Evolutionary conservation across 768 basidiomycete species (phyloP), one percentile per base, ranked within the genome.

Genomic region (Lentinula detonsa): DNA sequence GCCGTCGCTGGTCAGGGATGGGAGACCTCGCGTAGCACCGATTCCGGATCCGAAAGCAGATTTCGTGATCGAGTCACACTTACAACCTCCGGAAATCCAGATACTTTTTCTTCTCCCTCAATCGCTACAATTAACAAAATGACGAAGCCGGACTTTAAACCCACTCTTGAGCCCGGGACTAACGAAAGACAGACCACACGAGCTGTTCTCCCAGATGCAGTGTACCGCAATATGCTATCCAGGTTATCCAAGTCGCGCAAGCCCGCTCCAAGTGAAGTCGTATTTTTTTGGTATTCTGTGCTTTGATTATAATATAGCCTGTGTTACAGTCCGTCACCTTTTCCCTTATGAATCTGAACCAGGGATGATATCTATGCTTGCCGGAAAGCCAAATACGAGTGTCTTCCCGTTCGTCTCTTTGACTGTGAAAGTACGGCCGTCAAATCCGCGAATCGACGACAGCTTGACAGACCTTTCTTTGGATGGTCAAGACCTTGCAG

Each of bases 371-470:
- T 91, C 89, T 2, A 72, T 94, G 40, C 83, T 95, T 6, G 94
- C 94, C 0, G 96, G 96, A 33, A 93, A 95, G 71, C 95, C 95
- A 5, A 95, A 96, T 68, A 81, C 87, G 7, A 76, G 79, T 16
- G 89, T 91, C 28, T 98, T 97, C 76, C 95, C 96, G 1, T 90
- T 98, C 76, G 85, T 86, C 1, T 85, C 87, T 0, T 76, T 98
- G 65, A 85, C 81, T 57, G 84, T 91, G 71, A 82, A 77, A 2
- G 78, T 85, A 3, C 75, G 79, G 13, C 81, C 84, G 8, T 82
- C 82, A 3, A 71, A 69, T 59, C 74, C 76, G 6, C 6, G 23
- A 34, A 52, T 34, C 10, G 64, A 68, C 21, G 70, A 78, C 56
- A 81, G 85, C 33, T 49, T 49, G 28, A 74, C 75, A 1, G 70